Conservation (phyloP, 2,329 filamentous ascomycete species). For the Lecanicillium sp. region DNA sequence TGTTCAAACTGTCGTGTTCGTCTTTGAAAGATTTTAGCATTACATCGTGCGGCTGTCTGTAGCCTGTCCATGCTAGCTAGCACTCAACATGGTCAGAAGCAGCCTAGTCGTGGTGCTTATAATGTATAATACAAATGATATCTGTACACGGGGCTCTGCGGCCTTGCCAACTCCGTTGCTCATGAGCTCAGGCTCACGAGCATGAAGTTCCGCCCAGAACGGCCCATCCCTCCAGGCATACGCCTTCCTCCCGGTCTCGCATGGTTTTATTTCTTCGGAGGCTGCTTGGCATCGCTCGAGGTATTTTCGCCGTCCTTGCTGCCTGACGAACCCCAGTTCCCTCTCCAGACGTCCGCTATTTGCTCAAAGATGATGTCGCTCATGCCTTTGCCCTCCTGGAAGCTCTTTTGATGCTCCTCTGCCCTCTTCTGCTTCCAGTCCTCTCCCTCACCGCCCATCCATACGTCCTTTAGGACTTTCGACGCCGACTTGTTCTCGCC, state of each 20-base stretch:
- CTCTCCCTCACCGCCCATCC: constrained; percentile 51
- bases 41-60: too few species aligned
- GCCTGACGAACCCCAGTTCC: constrained; percentile 24
- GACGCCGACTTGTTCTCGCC: constrained; percentile 17
- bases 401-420: constrained; percentile 42
- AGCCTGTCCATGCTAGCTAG: too few species aligned
- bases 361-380: constrained; percentile 50
- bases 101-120: too few species aligned
- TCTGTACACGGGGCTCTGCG: too few species aligned
- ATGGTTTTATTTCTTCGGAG: constrained; percentile 14
- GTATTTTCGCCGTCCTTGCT: constrained; percentile 13
- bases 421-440: constrained; percentile 47
- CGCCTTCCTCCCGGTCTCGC: neutral
- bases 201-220: too few species aligned
- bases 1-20: too few species aligned
- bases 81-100: too few species aligned
- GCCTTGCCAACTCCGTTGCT: too few species aligned
- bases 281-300: constrained; percentile 11
- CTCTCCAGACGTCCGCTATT: constrained; percentile 44
- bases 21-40: too few species aligned
- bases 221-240: too few species aligned
- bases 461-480: constrained; percentile 37
- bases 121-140: too few species aligned
- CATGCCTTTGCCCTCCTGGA: constrained; percentile 49
- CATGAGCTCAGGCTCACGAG: too few species aligned